A percentile compares a stretch with the other conserved stretches of the same genome.
Conservation (phyloP, 331 rosid species). For the Pyrus hybrid region DNA sequence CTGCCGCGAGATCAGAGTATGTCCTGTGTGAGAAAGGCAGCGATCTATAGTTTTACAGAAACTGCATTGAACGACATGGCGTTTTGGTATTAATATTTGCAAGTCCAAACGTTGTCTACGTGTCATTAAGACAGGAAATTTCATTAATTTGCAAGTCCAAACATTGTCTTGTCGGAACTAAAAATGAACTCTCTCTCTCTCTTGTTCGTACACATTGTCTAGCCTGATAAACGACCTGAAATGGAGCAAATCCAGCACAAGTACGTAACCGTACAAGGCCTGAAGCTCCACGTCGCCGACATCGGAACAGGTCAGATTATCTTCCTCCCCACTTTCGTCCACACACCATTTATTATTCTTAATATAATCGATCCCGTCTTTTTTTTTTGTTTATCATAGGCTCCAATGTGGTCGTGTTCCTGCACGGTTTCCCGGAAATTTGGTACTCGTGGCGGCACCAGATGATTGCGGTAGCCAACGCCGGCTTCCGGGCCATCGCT, state of each 20-base stretch:
- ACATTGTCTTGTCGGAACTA: too few relatives aligned
- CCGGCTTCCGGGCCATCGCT: constrained; percentile 63
- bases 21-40: too few relatives aligned
- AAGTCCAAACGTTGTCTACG: too few relatives aligned
- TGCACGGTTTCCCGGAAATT: constrained; percentile 82
- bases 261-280: constrained; percentile 34
- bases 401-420: constrained; percentile 52
- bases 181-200: too few relatives aligned
- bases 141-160: too few relatives aligned
- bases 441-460: constrained; percentile 97
- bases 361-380: background rate
- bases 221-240: background rate
- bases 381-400: constrained; percentile 20
- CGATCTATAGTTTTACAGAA: too few relatives aligned
- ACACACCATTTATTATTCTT: background rate
- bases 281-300: constrained; percentile 65
- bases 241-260: constrained; percentile 57
- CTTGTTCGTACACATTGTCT: background rate
- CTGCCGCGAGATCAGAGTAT: too few relatives aligned
- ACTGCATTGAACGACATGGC: too few relatives aligned
- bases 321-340: background rate
- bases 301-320: constrained; percentile 43
- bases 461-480: constrained; percentile 53
- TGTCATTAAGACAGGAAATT: too few relatives aligned
- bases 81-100: too few relatives aligned